Evolutionary conservation across 768 basidiomycete genomes (phyloP), one percentile per base, ranked within the genome.

Genomic region (Tylopilus felleus): DNA sequence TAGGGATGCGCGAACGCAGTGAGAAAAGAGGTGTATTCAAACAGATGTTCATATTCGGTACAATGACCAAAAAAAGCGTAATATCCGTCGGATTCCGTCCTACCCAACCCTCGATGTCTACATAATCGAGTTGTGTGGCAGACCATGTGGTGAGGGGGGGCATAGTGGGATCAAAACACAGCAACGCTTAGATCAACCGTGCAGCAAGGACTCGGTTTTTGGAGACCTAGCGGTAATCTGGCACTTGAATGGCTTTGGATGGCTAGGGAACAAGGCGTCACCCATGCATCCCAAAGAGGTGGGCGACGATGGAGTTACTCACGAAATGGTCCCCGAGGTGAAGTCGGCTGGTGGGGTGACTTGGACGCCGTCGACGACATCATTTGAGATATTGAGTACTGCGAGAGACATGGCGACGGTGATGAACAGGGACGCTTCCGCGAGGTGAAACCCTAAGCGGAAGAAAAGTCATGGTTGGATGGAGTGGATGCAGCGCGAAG

Each of bases 161-260:
- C 17, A 36, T 36, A 17, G n/a, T 6, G 33, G 13, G 33, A 16
- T 6, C 3, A 35, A 36, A 33, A 33, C 4, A 13, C 25, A 13
- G 35, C 16, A 14, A 36, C 35, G 14, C 35, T 17, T 6, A 36
- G 35, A 16, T 38, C 2, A 61, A 35, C 16, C 39, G 3, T 13
- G 49, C 12, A 52, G 17, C 25, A 66, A 45, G 22, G 52, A 45
- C 38, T 55, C 53, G 1, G 78, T 75, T 53, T 69, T 74, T 45
- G 77, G 71, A 8, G 80, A 82, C 44, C 82, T 76, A 16, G 81
- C 78, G 41, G 67, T 76, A 57, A 85, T 77, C n/a, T 67, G 64
- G 64, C 78, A 85, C 57, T 73, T 76, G 66, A 82, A 84, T 21
- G 82, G 78, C 57, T 75, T 77, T 3, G 79, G 81, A 59, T 83